Evolutionary conservation across 768 basidiomycete genomes (phyloP).

Genomic region (Calocera viscosa): DNA sequence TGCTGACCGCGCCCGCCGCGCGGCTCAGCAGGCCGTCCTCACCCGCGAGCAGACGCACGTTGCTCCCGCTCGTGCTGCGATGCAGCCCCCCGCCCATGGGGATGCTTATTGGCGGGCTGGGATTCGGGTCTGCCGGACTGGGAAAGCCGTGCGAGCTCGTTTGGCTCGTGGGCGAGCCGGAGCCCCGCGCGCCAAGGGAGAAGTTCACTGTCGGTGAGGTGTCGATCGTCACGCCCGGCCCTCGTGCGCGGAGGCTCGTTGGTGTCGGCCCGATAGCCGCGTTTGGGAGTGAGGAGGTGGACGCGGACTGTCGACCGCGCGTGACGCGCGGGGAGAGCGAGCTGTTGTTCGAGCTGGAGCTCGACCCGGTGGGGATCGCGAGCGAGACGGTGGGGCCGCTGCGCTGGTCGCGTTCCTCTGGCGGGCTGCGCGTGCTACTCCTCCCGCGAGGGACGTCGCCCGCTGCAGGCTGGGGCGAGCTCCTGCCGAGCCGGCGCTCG

Average conservation of each 20-base stretch:
- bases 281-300: neutral
- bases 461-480: neutral
- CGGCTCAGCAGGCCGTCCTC: constrained; percentile 3
- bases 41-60: constrained; percentile 1
- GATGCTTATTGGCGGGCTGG: neutral
- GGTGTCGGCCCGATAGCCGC: neutral
- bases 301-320: neutral
- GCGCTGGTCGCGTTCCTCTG: neutral
- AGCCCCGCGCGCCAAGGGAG: neutral
- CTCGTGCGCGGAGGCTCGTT: neutral
- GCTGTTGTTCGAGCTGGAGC: constrained; percentile 2
- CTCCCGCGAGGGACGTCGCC: neutral
- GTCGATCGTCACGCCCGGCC: constrained; percentile 5
- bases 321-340: neutral
- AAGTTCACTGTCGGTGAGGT: neutral
- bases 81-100: constrained; percentile 6
- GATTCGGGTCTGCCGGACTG: neutral
- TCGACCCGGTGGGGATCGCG: neutral
- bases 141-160: constrained; percentile 5
- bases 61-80: neutral
- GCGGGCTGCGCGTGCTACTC: neutral
- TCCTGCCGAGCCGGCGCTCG: neutral
- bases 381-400: neutral
- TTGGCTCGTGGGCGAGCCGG: neutral
- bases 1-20: neutral